Base-by-base conservation (phyloP, 805 yeast species). In the Grigorovia humatica region DNA sequence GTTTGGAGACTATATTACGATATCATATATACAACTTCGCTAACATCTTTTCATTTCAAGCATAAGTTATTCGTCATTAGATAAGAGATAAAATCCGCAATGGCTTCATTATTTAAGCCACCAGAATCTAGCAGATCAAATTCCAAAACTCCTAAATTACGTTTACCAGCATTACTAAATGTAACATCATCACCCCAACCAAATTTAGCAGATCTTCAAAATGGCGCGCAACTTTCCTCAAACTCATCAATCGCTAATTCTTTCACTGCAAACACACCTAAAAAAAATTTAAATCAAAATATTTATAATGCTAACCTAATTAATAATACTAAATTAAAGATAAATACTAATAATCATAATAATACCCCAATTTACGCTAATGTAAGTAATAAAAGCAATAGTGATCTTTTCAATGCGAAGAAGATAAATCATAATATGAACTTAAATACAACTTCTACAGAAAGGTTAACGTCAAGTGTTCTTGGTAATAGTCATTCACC, bases 91-190 rank as follows among this genome's bases (percentile, higher is more conserved):
- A 6, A 23, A 23, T 8, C 38, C 1, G 38, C 9, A 23, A 67
- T 65, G 70, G 66, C 69, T 8, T 64, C 67, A 9, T 50, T 66
- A 48, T 66, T 65, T 50, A 59, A 54, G 52, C 78, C 77, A 3
- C 80, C 80, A 0, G 75, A 74, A 13, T 59, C 74, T 1, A 60
- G 65, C 44, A 69, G 66, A 48, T 52, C 64, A 23, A 73, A 70
- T 48, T 49, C 69, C 2, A 70, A 70, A 29, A 72, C 78, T 2
- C 80, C 79, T 35, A 64, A 70, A 43, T 59, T 75, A 44, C 71
- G 71, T 38, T 70, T 76, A 19, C 78, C 80, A 15, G 62, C 68
- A 4, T 11, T 48, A 23, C 18, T 46, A 3, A 52, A 52, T 27
- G 41, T 43, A 38, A 29, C 18, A 18, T 40, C 27, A n/a, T 17